A percentile compares a stretch with the other conserved stretches of the same genome.
These are phyloP conservation scores for Rhizopogon vesiculosus DNA, from an alignment of 768 basidiomycete species.

Conservation along the genomic window DNA sequence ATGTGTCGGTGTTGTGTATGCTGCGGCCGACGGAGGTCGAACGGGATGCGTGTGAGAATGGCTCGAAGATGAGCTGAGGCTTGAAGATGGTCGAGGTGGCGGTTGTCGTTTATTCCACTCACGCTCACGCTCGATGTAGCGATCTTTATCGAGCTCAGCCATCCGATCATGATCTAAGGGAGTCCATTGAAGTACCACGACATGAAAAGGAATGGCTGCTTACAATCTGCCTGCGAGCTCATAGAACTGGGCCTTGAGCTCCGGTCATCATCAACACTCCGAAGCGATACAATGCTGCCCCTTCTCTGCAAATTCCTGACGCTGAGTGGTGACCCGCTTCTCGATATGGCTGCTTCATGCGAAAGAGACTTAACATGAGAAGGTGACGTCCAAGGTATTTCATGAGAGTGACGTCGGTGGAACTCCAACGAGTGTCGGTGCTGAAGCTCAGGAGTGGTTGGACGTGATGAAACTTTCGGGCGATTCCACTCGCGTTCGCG, in stretches of 20 bases:
- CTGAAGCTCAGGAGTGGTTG: slow-evolving; percentile 20
- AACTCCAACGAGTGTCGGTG: slow-evolving; percentile 25
- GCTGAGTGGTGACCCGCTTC: slow-evolving; percentile 4
- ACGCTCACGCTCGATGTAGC: slow-evolving; percentile 43
- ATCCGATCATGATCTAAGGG: slow-evolving; percentile 41
- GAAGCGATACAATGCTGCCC: slow-evolving; percentile 37
- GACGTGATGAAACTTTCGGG: slow-evolving; percentile 20
- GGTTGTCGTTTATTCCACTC: slow-evolving; percentile 49
- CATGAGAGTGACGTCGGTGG: slow-evolving; percentile 13
- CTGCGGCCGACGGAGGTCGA: slow-evolving; percentile 35
- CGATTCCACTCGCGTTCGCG: slow-evolving; percentile 49
- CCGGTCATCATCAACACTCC: slow-evolving; percentile 35
- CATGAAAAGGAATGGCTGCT: slow-evolving; percentile 15
- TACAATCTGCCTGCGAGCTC: slow-evolving; percentile 50
- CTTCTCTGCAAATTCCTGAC: slow-evolving; percentile 18
- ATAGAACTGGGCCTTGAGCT: slow-evolving; percentile 42
- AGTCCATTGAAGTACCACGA: neutral
- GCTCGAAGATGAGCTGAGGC: slow-evolving; percentile 33
- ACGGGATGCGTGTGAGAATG: slow-evolving; percentile 31
- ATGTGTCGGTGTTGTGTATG: slow-evolving; percentile 28
- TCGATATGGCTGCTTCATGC: slow-evolving; percentile 11
- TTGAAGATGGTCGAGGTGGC: slow-evolving; percentile 39
- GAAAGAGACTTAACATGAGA: slow-evolving; percentile 17
- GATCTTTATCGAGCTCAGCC: slow-evolving; percentile 39
- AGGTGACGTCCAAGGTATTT: slow-evolving; percentile 8